Evolutionary conservation across 495 filamentous ascomycete species (phyloP).

Genomic region (Aspergillus incahuasiensis): DNA sequence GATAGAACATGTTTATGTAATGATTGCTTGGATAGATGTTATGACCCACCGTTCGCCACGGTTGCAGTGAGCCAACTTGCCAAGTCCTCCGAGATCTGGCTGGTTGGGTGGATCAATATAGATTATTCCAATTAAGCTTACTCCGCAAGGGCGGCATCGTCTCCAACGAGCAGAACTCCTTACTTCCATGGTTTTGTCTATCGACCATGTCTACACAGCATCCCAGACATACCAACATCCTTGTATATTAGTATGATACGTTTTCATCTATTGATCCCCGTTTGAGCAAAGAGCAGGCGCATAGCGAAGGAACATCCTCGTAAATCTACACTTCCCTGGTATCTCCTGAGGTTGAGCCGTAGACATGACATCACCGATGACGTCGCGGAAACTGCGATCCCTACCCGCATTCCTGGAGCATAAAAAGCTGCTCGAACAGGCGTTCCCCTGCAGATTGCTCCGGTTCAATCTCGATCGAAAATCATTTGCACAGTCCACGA

Average conservation of each 20-base stretch:
- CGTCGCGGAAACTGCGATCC: slow-evolving; percentile 11
- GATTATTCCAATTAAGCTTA: slow-evolving; percentile 2
- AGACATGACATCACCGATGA: slow-evolving; percentile 25
- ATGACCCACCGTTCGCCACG: slow-evolving; percentile 4
- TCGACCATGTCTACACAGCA: background rate
- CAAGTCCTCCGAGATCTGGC: slow-evolving; percentile 2
- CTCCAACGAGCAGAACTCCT: background rate
- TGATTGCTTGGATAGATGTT: background rate
- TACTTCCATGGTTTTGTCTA: background rate
- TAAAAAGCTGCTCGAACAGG: background rate
- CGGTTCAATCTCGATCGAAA: slow-evolving; percentile 5
- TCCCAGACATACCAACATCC: too few relatives aligned
- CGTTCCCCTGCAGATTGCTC: background rate
- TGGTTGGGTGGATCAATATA: background rate
- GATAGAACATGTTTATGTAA: background rate
- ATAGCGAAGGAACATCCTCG: too few relatives aligned
- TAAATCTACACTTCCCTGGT: too few relatives aligned
- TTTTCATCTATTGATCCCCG: too few relatives aligned
- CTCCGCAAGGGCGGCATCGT: background rate
- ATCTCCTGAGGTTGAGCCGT: background rate
- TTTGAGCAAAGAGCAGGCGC: too few relatives aligned
- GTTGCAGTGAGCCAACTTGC: background rate
- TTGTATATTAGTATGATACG: too few relatives aligned
- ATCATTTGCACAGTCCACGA: background rate
- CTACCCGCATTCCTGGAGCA: background rate